phyloP scores from a whole-genome alignment of 2,329 filamentous ascomycete genomes.

The Fusarium foetens region DNA sequence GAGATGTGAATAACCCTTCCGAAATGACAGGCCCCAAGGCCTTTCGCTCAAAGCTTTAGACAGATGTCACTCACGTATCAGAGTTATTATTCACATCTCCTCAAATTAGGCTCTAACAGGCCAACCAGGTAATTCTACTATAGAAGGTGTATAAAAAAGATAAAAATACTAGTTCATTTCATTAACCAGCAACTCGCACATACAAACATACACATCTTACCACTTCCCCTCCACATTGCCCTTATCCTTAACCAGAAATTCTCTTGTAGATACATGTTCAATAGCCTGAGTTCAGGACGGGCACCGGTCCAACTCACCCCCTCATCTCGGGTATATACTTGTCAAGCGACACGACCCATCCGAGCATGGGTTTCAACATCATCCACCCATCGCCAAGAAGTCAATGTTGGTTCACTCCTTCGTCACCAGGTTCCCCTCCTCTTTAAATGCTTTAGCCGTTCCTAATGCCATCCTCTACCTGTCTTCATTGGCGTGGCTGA shows the following conservation, averaged over 20 bases:
- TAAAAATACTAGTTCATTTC: conserved; percentile 45
- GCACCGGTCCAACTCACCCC: conserved; percentile 36
- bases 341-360: conserved; percentile 41
- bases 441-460: conserved; percentile 10
- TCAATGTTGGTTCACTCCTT: conserved; percentile 2
- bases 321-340: conserved; percentile 45
- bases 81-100: neutral
- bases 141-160: conserved; percentile 26
- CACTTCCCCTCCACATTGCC: conserved; percentile 12
- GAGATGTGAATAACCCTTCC: neutral
- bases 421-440: conserved; percentile 12
- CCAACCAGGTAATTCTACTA: conserved; percentile 5
- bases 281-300: conserved; percentile 37
- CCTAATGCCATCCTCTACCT: conserved; percentile 9
- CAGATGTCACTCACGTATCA: neutral
- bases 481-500: conserved; percentile 21
- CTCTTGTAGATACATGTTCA: conserved; percentile 44
- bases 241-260: conserved; percentile 19
- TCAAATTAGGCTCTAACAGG: neutral
- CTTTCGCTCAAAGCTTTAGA: neutral
- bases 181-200: conserved; percentile 45
- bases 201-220: conserved; percentile 41
- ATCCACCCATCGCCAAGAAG: conserved; percentile 27
- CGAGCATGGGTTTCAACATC: conserved; percentile 32
- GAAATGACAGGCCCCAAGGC: neutral